Base-by-base conservation (phyloP, 139 green algal species). In the Chlamydomonas schloesseri region DNA sequence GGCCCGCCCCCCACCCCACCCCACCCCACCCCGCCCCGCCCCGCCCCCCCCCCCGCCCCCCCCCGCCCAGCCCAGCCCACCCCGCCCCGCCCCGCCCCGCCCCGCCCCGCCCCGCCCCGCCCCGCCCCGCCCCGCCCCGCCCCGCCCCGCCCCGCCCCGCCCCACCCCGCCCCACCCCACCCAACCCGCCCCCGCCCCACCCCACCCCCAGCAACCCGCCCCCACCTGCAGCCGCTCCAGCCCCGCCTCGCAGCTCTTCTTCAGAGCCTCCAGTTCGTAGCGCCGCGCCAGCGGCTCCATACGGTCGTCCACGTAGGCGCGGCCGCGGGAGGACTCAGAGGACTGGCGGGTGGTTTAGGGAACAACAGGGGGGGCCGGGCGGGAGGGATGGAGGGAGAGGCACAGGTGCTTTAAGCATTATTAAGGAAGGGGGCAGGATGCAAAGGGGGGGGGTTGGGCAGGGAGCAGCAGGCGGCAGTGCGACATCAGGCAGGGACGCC, bases 301-400 rank as follows among this genome's bases (percentile, higher is more conserved):
- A 0, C 80, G 80, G 31, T 86, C 80, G 80, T 86, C 80, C n/a
- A 73, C 70, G 80, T 86, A 86, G 46, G 60, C 29, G 65, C 67
- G 65, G 18, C 29, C 46, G 23, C 78, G 78, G 1, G 24, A n/a
- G 2, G 78, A n/a, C 78, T 84, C 78, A 2, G 46, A 33, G 11
- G 65, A 33, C 78, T 84, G 78, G 11, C 9, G 33, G 31, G n/a
- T 10, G n/a, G n/a, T n/a, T n/a, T n/a, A n/a, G n/a, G n/a, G n/a
- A n/a, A n/a, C n/a, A n/a, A n/a, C 5, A 50, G 55, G 21, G 8
- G 73, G 9, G 73, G 50, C n/a, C n/a, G 11, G 20, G 50, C 9
- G 42, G 37, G 46, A 4, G 42, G 71, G 46, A 13, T 28, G 26
- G 17, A 42, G 46, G 15, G 71, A 28, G 23, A 50, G 42, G 42